Evolutionary conservation across 306 rosid species (phyloP).

Genomic region (Pterocarpus macrocarpus): DNA sequence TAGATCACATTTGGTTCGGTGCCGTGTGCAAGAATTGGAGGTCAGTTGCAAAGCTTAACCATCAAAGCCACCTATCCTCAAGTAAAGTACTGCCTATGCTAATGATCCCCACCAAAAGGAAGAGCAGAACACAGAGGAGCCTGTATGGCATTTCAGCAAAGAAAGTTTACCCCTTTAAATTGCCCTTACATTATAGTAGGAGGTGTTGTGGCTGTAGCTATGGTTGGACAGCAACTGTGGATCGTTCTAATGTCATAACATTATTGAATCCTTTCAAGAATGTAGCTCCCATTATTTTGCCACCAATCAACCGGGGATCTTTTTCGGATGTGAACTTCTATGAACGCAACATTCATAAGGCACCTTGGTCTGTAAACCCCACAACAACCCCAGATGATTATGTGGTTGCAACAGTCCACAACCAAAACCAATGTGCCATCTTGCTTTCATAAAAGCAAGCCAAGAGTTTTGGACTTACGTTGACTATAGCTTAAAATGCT

Average conservation of each 20-base stretch:
- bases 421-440: too few species aligned
- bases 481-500: background rate
- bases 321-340: background rate
- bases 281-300: background rate
- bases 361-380: background rate
- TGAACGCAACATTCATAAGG: background rate
- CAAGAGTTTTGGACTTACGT: background rate
- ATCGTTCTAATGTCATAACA: background rate
- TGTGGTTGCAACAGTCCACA: background rate
- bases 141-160: too few species aligned
- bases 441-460: background rate
- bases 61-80: too few species aligned
- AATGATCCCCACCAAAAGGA: too few species aligned
- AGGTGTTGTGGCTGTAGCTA: background rate
- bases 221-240: background rate
- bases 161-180: too few species aligned
- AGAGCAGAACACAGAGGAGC: too few species aligned
- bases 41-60: too few species aligned
- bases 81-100: too few species aligned
- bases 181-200: too few species aligned
- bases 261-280: background rate
- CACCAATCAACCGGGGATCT: background rate
- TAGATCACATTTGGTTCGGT: too few species aligned
- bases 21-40: too few species aligned
- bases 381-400: background rate